Base-by-base conservation (phyloP, 2,329 filamentous ascomycete species). In the Claviceps fusiformis region DNA sequence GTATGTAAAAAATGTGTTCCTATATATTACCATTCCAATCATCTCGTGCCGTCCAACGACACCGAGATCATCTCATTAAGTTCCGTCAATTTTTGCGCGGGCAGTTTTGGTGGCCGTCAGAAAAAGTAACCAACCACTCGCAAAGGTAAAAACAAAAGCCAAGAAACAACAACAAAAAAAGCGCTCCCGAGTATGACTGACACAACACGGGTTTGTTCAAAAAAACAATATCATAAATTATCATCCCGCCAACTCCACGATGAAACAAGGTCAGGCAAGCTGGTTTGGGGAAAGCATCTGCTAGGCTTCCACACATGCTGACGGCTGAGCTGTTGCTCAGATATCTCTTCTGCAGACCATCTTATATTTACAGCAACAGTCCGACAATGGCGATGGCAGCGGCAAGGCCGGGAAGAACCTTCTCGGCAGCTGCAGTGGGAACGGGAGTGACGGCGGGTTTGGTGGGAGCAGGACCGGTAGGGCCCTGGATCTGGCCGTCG, bases 401-500 rank as follows among this genome's bases (percentile, higher is more conserved):
- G 3, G 50, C 45, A 10, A 58, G 33, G 9, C 56, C 57, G 15
- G 57, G 59, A 9, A 59, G 9, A 10, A 57, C 29, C 54, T 51
- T 60, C 8, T 57, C 35, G 33, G 56, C 57, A 19, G 52, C 57
- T 29, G 39, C 55, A 46, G 54, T 46, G 8, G 55, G 56, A 15
- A 47, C 33, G 57, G 72, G 71, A n/a, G 56, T 55, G n/a, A 53
- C 54, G 33, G 31, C 54, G 50, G 24, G 24, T 3, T 24, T 24
- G 24, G 54, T 48, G 8, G 55, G 54, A n/a, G 49, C 39, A 57
- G 72, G 72, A 17, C 46, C 46, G 4, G 46, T 48, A 9, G 46
- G 46, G 19, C 67, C 74, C 56, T 82, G 75, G 52, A 79, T 68
- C 60, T 83, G 73, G 29, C 68, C 68, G 33, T 70, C 68, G 5